A percentile compares a stretch with the other conserved stretches of the same genome.
Conservation (phyloP, 768 basidiomycete species). For the Coprinopsis strossmayeri region DNA sequence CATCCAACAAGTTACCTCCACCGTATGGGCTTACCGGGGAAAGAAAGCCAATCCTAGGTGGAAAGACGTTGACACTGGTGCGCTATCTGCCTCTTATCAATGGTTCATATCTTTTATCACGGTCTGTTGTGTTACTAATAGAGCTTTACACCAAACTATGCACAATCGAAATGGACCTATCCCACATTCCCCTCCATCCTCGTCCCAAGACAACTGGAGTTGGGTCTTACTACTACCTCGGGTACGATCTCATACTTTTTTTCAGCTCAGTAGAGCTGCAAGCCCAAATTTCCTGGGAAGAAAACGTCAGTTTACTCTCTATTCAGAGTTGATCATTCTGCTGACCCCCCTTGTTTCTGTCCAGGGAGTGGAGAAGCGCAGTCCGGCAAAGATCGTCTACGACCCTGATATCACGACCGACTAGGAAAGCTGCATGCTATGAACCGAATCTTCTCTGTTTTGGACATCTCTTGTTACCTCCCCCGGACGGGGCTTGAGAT, state of each 20-base stretch:
- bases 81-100: background rate
- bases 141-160: slow-evolving; percentile 18
- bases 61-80: slow-evolving; percentile 19
- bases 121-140: background rate
- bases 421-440: too few relatives aligned
- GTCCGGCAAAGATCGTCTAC: slow-evolving; percentile 11
- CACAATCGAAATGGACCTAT: slow-evolving; percentile 16
- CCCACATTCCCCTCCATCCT: slow-evolving; percentile 8
- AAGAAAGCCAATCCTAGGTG: slow-evolving; percentile 14
- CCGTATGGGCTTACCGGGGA: slow-evolving; percentile 18
- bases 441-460: too few relatives aligned
- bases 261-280: slow-evolving; percentile 51
- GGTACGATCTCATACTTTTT: slow-evolving; percentile 38
- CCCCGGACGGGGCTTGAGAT: too few relatives aligned
- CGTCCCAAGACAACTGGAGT: slow-evolving; percentile 3
- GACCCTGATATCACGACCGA: slow-evolving; percentile 11
- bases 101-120: background rate
- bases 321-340: background rate
- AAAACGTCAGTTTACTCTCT: slow-evolving; percentile 32
- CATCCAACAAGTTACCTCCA: slow-evolving; percentile 10
- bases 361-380: slow-evolving; percentile 9
- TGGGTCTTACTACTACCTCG: slow-evolving; percentile 25
- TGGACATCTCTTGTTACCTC: too few relatives aligned
- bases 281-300: slow-evolving; percentile 47
- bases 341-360: background rate